Evolutionary conservation across 495 filamentous ascomycete species (phyloP).

Genomic region (Evansstolkia leycettana): DNA sequence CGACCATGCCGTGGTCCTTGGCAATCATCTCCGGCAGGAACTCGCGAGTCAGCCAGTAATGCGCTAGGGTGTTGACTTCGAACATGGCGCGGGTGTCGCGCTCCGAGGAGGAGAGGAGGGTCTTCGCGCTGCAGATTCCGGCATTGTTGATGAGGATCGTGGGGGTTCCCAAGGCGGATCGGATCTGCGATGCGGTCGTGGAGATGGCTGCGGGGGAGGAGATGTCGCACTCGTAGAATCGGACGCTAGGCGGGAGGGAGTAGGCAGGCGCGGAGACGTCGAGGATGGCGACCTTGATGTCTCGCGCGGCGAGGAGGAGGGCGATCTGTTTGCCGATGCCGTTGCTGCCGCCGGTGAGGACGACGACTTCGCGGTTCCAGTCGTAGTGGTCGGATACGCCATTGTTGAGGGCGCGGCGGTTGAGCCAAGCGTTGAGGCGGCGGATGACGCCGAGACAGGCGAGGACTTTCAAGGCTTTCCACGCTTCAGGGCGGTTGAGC

Average conservation of each 20-base stretch:
- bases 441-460: constrained; percentile 31
- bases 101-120: constrained; percentile 45
- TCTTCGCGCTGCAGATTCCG: constrained; percentile 47
- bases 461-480: too few species aligned
- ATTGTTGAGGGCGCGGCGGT: constrained; percentile 46
- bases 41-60: constrained; percentile 50
- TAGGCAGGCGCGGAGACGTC: constrained; percentile 52
- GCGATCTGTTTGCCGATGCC: constrained; percentile 57
- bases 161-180: too few species aligned
- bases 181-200: too few species aligned
- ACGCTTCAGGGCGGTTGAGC: too few species aligned
- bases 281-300: constrained; percentile 54
- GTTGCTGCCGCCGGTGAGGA: constrained; percentile 59
- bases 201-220: too few species aligned
- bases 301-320: constrained; percentile 41
- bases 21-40: constrained; percentile 56
- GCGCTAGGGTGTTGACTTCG: constrained; percentile 58
- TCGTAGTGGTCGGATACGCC: constrained; percentile 47
- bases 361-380: constrained; percentile 56
- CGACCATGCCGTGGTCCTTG: constrained; percentile 59
- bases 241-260: constrained; percentile 37
- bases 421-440: constrained; percentile 36
- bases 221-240: constrained; percentile 54
- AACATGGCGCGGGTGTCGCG: constrained; percentile 50
- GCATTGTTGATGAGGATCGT: constrained; percentile 71